A percentile compares a stretch with the other conserved stretches of the same genome.
These are phyloP conservation scores for Sarocladiaceae sp. DNA, from an alignment of 2,329 filamentous ascomycete species.

Conservation along the genomic window DNA sequence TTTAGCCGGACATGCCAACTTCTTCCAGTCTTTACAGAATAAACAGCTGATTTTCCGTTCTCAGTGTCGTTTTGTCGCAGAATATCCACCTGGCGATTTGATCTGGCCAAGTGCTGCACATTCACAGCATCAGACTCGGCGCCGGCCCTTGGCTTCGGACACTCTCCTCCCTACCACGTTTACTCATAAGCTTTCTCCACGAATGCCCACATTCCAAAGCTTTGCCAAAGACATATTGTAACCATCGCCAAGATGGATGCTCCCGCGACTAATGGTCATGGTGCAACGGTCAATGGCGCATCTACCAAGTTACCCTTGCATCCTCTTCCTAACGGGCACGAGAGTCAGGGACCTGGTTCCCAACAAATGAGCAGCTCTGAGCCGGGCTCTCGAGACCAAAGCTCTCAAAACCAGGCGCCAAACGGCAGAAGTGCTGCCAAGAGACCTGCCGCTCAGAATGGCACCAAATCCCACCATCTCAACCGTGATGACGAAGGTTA, in stretches of 20 bases:
- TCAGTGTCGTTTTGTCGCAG: too few relatives aligned
- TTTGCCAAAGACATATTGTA: background rate
- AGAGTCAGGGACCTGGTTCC: too few relatives aligned
- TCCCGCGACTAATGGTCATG: background rate
- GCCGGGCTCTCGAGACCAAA: too few relatives aligned
- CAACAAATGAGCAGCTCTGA: too few relatives aligned
- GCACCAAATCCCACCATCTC: background rate
- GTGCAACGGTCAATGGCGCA: background rate
- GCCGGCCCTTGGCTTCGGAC: background rate
- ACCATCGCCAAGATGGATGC: conserved; percentile 6
- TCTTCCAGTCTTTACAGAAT: too few relatives aligned
- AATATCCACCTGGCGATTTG: too few relatives aligned
- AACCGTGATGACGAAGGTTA: background rate
- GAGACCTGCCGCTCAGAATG: background rate
- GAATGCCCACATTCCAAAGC: background rate
- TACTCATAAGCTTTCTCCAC: background rate
- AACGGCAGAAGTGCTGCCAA: too few relatives aligned
- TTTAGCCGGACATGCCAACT: too few relatives aligned
- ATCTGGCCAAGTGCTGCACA: background rate
- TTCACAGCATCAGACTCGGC: background rate
- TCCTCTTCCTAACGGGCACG: background rate
- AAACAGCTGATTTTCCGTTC: too few relatives aligned
- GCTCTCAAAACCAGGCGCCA: too few relatives aligned
- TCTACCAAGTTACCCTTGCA: background rate
- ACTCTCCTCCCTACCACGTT: too few relatives aligned